Conservation (phyloP, 139 green algal genomes). For the Chlorella ohadii region DNA sequence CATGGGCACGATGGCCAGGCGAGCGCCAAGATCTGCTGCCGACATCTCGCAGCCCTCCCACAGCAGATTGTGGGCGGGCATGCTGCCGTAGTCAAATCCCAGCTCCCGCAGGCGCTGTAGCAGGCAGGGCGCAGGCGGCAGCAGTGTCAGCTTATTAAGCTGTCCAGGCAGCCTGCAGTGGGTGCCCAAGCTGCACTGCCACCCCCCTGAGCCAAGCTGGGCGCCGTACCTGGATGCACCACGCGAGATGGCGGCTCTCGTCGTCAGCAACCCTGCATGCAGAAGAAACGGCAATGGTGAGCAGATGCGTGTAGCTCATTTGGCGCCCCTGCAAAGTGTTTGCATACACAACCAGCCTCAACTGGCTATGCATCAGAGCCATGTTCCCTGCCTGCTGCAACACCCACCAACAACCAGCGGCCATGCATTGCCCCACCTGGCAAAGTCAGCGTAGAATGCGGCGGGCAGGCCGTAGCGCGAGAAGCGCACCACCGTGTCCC, state of each 20-base stretch:
- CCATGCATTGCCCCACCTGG: conserved; percentile 5
- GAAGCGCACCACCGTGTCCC: conserved; percentile 84
- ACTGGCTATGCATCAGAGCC: not conserved
- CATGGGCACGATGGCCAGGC: conserved; percentile 87
- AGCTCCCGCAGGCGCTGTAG: conserved; percentile 77
- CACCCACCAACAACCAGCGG: not conserved
- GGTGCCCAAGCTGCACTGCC: too few relatives aligned
- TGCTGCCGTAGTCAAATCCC: conserved; percentile 74
- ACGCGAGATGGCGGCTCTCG: conserved; percentile 78
- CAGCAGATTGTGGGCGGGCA: conserved; percentile 83
- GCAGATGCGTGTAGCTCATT: too few relatives aligned
- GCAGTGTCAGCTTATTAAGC: too few relatives aligned
- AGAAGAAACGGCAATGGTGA: not conserved
- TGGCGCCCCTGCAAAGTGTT: too few relatives aligned
- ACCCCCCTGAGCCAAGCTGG: too few relatives aligned
- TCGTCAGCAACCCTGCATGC: conserved; percentile 80
- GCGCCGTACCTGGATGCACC: conserved; percentile 50
- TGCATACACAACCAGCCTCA: too few relatives aligned
- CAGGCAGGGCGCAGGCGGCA: too few relatives aligned
- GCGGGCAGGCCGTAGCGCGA: conserved; percentile 47
- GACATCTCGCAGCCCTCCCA: conserved; percentile 74
- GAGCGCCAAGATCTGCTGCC: conserved; percentile 45
- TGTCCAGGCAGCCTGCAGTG: too few relatives aligned
- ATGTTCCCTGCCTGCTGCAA: not conserved
- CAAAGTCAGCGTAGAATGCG: conserved; percentile 87